Base-by-base conservation (phyloP, 805 yeast species). In the Hanseniaspora guilliermondii region DNA sequence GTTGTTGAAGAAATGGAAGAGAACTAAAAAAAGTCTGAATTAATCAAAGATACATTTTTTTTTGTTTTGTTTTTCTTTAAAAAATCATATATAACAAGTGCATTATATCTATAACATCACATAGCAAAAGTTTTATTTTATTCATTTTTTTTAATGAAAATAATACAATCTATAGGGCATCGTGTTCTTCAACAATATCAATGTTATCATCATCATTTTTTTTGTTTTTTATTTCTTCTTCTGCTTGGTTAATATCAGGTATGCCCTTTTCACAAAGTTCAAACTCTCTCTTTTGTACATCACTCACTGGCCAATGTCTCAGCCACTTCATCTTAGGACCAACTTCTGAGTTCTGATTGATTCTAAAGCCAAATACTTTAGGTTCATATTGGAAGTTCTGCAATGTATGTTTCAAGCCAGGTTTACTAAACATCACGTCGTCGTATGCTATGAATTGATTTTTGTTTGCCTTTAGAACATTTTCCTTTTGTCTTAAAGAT, bases 261-360 rank as follows among this genome's bases (percentile, higher is more conserved):
- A 79, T 65, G 40, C 70, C 74, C 60, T 76, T 82, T 64, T 84
- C 87, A 64, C 93, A 85, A 37, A 68, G 69, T 6, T 77, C 74
- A 59, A 73, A 80, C 62, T 86, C 94, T 50, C 70, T 74, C 60
- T 76, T 68, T 62, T 85, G 89, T 42, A 73, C 78, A 19, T 70
- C 74, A 3, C 79, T 75, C 44, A 71, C 70, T 3, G 97, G 97
- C 59, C 77, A 73, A 65, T 80, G 81, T 61, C 97, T 78, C 58
- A 91, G 74, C 98, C 98, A 93, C 62, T 76, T 77, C 97, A 93
- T 93, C 61, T 97, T 77, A n/a, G 94, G 89, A 0, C 98, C 98
- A 47, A 85, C 76, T 32, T 76, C 71, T 45, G 95, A 83, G 53
- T 70, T 64, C 64, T 86, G 91, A 62, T 84, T 79, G 30, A 93